Evolutionary conservation across 257 asterid species (phyloP), one percentile per base, ranked within the genome.

Genomic region (Ballota nigra): DNA sequence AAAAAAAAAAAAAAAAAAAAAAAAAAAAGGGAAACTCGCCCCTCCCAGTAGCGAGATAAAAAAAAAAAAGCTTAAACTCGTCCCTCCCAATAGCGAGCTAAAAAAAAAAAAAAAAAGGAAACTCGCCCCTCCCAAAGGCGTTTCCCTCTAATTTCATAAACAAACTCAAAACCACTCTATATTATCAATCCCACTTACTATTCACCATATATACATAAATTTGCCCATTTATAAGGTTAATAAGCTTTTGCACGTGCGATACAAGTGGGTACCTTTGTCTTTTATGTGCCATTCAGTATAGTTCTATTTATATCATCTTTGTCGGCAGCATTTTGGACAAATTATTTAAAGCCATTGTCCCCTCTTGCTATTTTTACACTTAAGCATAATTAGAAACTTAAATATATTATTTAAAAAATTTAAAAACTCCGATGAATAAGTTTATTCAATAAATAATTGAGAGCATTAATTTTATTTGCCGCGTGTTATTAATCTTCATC

Each of bases 241-340:
- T 3, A 18, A 41, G 53, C 62, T 49, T 24, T 8, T 18, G 69
- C 65, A 60, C 79, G 74, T 67, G 74, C 70, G 57, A 41, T 1
- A 41, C 74, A 43, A 29, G 64, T 13, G 61, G 31, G 52, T 41
- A 31, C 11, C 9, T n/a, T 15, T 65, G 59, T 40, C 33, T 51
- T 73, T 5, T 1, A 13, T 0, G 3, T 45, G 10, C 33, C n/a
- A 22, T 23, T 23, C 9, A 11, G 56, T 34, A 52, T 38, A 38
- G 12, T 41, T 24, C 24, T 19, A 72, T 18, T 2, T 12, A 55
- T 53, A 53, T 51, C 57, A 41, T 19, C 55, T 29, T 19, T 66
- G 73, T 74, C 78, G 78, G 78, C 49, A 10, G 41, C 73, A 20
- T 74, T 55, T 13, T 43, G 16, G 38, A 65, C 34, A 33, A 55